phyloP scores from a whole-genome alignment of 1,284 basidiomycete genomes.

The Coniferiporia weirii region DNA sequence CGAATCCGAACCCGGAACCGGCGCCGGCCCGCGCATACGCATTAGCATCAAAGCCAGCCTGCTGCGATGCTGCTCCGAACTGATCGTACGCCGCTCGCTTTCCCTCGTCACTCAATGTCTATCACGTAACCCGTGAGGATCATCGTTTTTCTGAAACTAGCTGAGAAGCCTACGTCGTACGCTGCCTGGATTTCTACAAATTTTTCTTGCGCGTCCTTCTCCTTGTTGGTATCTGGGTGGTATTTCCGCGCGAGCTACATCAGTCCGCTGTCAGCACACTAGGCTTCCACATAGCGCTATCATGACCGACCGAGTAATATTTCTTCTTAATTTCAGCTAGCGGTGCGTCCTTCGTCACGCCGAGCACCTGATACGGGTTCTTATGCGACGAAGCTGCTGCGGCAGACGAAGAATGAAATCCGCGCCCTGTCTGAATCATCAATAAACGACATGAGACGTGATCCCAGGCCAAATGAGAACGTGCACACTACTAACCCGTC shows the following conservation, averaged over 20 bases:
- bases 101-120: slow-evolving; percentile 92
- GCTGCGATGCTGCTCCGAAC: slow-evolving; percentile 91
- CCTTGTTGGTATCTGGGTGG: slow-evolving; percentile 97
- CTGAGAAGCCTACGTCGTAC: slow-evolving; percentile 76
- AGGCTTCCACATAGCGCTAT: not conserved
- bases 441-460: not conserved
- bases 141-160: slow-evolving; percentile 15
- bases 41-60: slow-evolving; percentile 90
- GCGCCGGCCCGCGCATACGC: slow-evolving; percentile 47
- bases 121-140: slow-evolving; percentile 19
- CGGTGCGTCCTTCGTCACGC: slow-evolving; percentile 81
- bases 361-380: slow-evolving; percentile 89
- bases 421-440: slow-evolving; percentile 44
- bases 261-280: slow-evolving; percentile 8
- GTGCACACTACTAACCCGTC: slow-evolving; percentile 10
- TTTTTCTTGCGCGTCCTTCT: slow-evolving; percentile 85
- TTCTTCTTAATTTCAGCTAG: slow-evolving; percentile 92
- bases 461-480: not conserved
- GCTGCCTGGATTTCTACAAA: slow-evolving; percentile 97
- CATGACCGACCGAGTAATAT: slow-evolving; percentile 79
- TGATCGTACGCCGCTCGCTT: slow-evolving; percentile 92
- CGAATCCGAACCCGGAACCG: too few species aligned
- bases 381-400: slow-evolving; percentile 49
- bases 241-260: slow-evolving; percentile 91
- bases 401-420: slow-evolving; percentile 66